These are phyloP conservation scores for Rhododendron vialii DNA, from an alignment of 148 eudicot genomes.

Conservation along the genomic window DNA sequence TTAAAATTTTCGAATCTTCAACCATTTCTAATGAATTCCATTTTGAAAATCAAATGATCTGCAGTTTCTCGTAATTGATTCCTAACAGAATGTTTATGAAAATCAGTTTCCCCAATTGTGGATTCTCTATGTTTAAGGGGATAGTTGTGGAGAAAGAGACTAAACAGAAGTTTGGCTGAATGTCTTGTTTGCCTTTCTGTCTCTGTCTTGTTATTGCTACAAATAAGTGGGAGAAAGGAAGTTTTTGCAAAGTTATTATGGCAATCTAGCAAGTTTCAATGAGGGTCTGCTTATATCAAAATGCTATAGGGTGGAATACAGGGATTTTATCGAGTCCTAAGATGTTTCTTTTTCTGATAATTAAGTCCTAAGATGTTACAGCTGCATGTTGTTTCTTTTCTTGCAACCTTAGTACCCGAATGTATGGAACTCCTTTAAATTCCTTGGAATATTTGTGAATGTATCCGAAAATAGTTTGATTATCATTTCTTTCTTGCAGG, in stretches of 20 bases:
- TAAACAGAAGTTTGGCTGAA: neutral
- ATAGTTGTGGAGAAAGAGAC: neutral
- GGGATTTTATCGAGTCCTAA: neutral
- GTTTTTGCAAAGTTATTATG: neutral
- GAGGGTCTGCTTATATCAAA: neutral
- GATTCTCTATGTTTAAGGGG: neutral
- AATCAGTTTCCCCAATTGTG: neutral
- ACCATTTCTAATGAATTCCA: neutral
- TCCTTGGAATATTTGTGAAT: neutral
- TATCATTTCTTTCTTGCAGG: constrained; percentile 28
- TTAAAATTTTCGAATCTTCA: neutral
- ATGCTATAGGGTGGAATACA: neutral
- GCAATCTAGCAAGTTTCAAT: neutral
- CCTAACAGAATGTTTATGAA: neutral
- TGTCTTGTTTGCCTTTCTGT: neutral
- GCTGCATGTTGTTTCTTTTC: neutral
- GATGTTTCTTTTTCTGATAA: neutral
- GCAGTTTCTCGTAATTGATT: neutral
- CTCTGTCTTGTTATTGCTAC: neutral
- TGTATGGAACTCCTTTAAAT: neutral
- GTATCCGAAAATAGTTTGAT: neutral
- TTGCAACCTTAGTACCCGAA: neutral
- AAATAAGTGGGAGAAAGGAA: neutral
- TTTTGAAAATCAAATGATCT: neutral
- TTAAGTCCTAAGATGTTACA: neutral